phyloP scores from a whole-genome alignment of 1,284 basidiomycete genomes.

The Sporisorium exsertum region DNA sequence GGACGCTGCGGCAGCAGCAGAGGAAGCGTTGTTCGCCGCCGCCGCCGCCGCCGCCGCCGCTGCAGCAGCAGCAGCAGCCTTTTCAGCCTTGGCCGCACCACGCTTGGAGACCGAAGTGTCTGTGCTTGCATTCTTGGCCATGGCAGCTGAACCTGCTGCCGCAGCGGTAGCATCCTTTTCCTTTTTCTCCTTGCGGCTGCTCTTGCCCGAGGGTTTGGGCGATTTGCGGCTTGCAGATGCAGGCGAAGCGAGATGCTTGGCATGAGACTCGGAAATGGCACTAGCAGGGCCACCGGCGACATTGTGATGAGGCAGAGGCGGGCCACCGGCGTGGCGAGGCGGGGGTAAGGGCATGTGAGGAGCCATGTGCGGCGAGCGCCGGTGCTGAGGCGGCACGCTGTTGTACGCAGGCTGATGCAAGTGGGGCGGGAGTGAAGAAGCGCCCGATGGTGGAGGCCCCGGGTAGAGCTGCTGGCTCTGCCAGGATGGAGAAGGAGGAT shows the following conservation, averaged over 20 bases:
- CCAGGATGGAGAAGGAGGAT: conserved; percentile 48
- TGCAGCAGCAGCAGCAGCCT: conserved; percentile 32
- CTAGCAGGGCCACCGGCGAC: conserved; percentile 23
- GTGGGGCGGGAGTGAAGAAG: conserved; percentile 37
- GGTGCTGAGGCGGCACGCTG: conserved; percentile 40
- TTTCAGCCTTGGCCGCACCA: conserved; percentile 37
- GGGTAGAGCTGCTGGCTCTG: conserved; percentile 50
- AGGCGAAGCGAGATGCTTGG: conserved; percentile 34
- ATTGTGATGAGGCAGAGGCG: conserved; percentile 31
- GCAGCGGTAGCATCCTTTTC: conserved; percentile 37
- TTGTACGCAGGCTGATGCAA: conserved; percentile 38
- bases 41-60: conserved; percentile 12
- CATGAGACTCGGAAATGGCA: conserved; percentile 46
- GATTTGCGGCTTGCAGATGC: conserved; percentile 44
- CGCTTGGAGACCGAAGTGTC: conserved; percentile 38
- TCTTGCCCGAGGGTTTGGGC: conserved; percentile 40
- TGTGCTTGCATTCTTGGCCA: conserved; percentile 47
- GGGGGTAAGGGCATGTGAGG: conserved; percentile 45
- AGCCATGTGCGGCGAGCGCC: conserved; percentile 39
- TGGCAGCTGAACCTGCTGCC: conserved; percentile 24
- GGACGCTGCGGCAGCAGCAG: conserved; percentile 16
- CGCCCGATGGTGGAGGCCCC: conserved; percentile 33
- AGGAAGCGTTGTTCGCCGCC: conserved; percentile 6
- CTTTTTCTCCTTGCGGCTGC: conserved; percentile 37
- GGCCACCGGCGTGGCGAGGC: conserved; percentile 21